Percentiles rank a stretch among this genome's conserved stretches.
These are phyloP conservation scores for Helotiales sp. DNA, from an alignment of 2,329 filamentous ascomycete genomes.

Conservation along the genomic window DNA sequence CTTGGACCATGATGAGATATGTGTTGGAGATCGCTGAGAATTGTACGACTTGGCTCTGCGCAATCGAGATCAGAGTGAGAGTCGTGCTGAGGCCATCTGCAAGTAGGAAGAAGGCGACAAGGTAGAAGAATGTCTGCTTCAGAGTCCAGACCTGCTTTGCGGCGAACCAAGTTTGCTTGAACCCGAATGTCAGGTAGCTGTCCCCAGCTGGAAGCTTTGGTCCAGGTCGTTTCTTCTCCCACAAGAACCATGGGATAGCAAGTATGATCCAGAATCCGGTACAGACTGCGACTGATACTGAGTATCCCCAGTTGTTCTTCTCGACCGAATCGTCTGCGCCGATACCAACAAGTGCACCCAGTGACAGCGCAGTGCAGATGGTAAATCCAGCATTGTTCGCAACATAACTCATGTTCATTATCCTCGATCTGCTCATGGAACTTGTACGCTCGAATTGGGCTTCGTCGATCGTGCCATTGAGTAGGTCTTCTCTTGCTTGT, in stretches of 20 bases:
- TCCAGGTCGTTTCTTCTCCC: conserved; percentile 42
- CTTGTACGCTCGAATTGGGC: conserved; percentile 36
- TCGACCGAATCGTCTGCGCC: conserved; percentile 35
- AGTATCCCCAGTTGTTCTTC: conserved; percentile 43
- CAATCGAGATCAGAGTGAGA: conserved; percentile 37
- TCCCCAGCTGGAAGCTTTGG: conserved; percentile 37
- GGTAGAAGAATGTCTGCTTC: conserved; percentile 41
- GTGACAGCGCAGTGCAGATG: conserved; percentile 37
- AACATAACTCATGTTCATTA: conserved; percentile 42
- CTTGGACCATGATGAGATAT: conserved; percentile 41
- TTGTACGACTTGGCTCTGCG: conserved; percentile 40
- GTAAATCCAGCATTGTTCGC: conserved; percentile 42
- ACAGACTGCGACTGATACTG: conserved; percentile 39
- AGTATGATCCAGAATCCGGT: conserved; percentile 42
- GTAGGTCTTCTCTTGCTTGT: conserved; percentile 31
- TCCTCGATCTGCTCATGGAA: conserved; percentile 40
- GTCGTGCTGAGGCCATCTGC: conserved; percentile 40
- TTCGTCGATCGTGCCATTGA: conserved; percentile 35
- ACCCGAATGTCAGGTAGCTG: conserved; percentile 41
- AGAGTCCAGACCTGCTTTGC: conserved; percentile 38
- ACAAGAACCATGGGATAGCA: conserved; percentile 42
- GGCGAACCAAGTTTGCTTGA: conserved; percentile 41
- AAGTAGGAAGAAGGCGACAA: conserved; percentile 41
- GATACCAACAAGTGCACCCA: conserved; percentile 38
- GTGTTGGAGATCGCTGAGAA: conserved; percentile 41